Evolutionary conservation across 176 grass and related monocot genomes (phyloP), one percentile per base, ranked within the genome.

Genomic region (Aegilops longissima): DNA sequence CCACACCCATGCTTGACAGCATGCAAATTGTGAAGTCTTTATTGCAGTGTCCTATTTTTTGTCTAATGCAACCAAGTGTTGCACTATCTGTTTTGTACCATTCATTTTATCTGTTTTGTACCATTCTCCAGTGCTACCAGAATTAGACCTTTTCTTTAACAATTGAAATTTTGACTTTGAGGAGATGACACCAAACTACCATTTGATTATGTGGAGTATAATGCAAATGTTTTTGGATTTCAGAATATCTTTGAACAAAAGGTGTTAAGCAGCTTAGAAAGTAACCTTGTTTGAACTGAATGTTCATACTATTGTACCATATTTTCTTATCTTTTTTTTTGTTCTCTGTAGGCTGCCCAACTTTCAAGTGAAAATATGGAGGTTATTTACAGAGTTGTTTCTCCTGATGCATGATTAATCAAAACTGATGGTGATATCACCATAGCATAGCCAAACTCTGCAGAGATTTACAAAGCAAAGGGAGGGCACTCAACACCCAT

Each of bases 311-410:
- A 16, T 2, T 64, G 0, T 66, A 66, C 13, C 54, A 66, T 84
- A 24, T 88, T 47, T 76, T 51, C 8, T 70, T 13, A 6, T 39
- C 21, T 64, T 52, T 52, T 66, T 68, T 65, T 45, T 13, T 12
- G 51, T 54, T 5, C 23, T 2, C 17, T 85, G 77, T 47, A 91
- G 89, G 76, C n/a, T 88, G 62, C 62, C 76, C n/a, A 77, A 23
- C 11, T 70, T 84, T 85, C 66, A 91, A 80, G 70, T 52, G 8
- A 76, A 88, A 70, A 88, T 76, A 39, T 85, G 89, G 81, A 77
- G 51, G 45, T 69, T 69, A 68, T 85, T 78, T 40, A 78, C 69
- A 72, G 85, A 64, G 77, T 70, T 76, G 44, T 75, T 91, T 64
- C 38, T 85, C 39, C 23, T 69, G n/a, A 40, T 49, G 61, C 70